A percentile compares a stretch with the other conserved stretches of the same genome.
These are phyloP conservation scores for Claviceps humidiphila DNA, from an alignment of 2,329 filamentous ascomycete genomes.

Conservation along the genomic window DNA sequence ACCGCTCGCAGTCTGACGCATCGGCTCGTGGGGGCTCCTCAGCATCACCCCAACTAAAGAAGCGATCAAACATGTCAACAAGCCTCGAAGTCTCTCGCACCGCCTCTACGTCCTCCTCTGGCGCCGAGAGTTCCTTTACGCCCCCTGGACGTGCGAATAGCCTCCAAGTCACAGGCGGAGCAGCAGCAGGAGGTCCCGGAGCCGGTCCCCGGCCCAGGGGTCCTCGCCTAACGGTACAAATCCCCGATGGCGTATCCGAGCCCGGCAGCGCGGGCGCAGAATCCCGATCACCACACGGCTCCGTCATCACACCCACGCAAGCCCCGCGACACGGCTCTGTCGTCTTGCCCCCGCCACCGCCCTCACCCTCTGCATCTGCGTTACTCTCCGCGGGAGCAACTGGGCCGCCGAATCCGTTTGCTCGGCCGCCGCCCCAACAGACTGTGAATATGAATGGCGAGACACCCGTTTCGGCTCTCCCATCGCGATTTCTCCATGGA, in stretches of 20 bases:
- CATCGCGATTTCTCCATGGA: slow-evolving; percentile 78
- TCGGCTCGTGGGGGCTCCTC: slow-evolving; percentile 37
- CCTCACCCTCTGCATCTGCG: slow-evolving; percentile 77
- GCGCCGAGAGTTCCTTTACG: slow-evolving; percentile 50
- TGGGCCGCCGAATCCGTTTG: slow-evolving; percentile 91
- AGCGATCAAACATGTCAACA: slow-evolving; percentile 30
- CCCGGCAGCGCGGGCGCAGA: slow-evolving; percentile 59
- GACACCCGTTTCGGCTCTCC: slow-evolving; percentile 84
- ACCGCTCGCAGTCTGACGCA: slow-evolving; percentile 51
- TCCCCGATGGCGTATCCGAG: slow-evolving; percentile 82
- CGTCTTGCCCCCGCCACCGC: slow-evolving; percentile 82
- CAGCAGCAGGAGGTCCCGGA: slow-evolving; percentile 21
- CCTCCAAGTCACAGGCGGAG: slow-evolving; percentile 32
- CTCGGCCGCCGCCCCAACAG: slow-evolving; percentile 66
- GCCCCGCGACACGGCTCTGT: slow-evolving; percentile 45
- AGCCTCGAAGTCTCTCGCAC: slow-evolving; percentile 33
- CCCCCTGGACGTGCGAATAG: slow-evolving; percentile 72
- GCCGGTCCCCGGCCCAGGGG: slow-evolving; percentile 59
- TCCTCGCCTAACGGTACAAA: slow-evolving; percentile 83
- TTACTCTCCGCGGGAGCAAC: slow-evolving; percentile 82
- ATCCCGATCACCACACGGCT: slow-evolving; percentile 50
- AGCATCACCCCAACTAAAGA: slow-evolving; percentile 43
- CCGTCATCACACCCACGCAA: slow-evolving; percentile 45
- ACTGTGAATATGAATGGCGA: slow-evolving; percentile 38
- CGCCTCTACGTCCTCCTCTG: slow-evolving; percentile 40